Percentiles rank a stretch among this genome's conserved stretches.
These are phyloP conservation scores for Mortierella sp. DNA, from an alignment of 371 early-diverging fungal species.

Conservation along the genomic window DNA sequence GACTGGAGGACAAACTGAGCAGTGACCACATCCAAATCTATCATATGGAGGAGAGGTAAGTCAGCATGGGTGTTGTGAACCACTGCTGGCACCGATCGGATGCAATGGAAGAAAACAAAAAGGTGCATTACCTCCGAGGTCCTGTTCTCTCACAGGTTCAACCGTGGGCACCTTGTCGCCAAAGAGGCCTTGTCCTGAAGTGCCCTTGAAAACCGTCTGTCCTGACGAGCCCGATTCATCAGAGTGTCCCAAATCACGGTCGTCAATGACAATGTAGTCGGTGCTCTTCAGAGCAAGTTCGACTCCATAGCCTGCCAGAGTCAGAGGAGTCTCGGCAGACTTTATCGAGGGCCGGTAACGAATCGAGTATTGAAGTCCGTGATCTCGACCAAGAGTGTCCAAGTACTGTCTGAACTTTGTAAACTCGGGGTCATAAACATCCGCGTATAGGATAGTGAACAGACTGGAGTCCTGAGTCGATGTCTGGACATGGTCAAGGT, in stretches of 20 bases:
- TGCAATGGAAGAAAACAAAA: not conserved
- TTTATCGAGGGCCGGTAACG: slow-evolving; percentile 67
- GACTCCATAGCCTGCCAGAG: slow-evolving; percentile 92
- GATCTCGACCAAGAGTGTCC: slow-evolving; percentile 44
- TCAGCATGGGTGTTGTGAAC: not conserved
- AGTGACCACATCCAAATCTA: slow-evolving; percentile 76
- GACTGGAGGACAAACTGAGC: slow-evolving; percentile 76
- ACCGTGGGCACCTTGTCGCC: slow-evolving; percentile 64
- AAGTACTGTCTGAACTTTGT: slow-evolving; percentile 60
- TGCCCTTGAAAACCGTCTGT: slow-evolving; percentile 36
- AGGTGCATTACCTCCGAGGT: slow-evolving; percentile 63
- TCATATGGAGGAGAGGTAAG: not conserved
- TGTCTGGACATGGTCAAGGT: slow-evolving; percentile 63
- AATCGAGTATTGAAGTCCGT: slow-evolving; percentile 62
- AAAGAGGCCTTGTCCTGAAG: slow-evolving; percentile 35
- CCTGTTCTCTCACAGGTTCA: slow-evolving; percentile 71
- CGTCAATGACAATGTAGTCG: slow-evolving; percentile 96
- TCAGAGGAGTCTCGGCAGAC: slow-evolving; percentile 35
- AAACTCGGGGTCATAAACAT: slow-evolving; percentile 63
- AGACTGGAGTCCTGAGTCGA: slow-evolving; percentile 45
- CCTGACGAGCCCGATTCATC: slow-evolving; percentile 34
- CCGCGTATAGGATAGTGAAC: slow-evolving; percentile 67
- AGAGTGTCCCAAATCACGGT: slow-evolving; percentile 73
- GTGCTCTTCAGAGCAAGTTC: slow-evolving; percentile 94
- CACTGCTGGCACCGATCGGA: not conserved